A percentile compares a stretch with the other conserved stretches of the same genome.
These are phyloP conservation scores for Cryptosporidium andersoni DNA, from an alignment of 169 alveolate genomes.

Conservation along the genomic window DNA sequence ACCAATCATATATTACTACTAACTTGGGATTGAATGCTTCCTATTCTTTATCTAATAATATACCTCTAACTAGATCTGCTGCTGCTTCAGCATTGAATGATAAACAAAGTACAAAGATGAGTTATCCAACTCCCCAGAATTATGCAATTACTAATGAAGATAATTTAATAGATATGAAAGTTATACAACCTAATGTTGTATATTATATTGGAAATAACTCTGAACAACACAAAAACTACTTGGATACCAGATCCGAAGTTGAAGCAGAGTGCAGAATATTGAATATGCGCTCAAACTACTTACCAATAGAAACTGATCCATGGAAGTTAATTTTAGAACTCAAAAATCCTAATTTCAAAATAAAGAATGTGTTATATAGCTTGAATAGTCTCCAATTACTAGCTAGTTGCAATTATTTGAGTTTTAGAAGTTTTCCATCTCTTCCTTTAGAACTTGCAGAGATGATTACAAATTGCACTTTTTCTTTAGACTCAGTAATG, in stretches of 20 bases:
- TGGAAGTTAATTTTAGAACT: conserved; percentile 44
- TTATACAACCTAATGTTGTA: neutral
- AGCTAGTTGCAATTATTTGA: conserved; percentile 18
- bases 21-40: neutral
- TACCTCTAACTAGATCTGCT: conserved; percentile 63
- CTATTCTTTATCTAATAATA: neutral
- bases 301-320: conserved; percentile 23
- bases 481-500: conserved; percentile 30
- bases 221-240: neutral
- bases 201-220: conserved; percentile 15
- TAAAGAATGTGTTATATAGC: conserved; percentile 22
- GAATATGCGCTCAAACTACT: conserved; percentile 8
- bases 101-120: neutral
- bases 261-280: neutral
- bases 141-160: neutral
- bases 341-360: conserved; percentile 13
- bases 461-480: conserved; percentile 32
- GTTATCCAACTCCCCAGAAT: neutral
- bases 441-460: conserved; percentile 28
- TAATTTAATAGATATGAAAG: neutral
- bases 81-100: conserved; percentile 37
- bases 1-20: conserved; percentile 35
- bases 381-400: conserved; percentile 22
- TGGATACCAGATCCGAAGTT: neutral
- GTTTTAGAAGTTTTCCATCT: conserved; percentile 50